Evolutionary conservation across 495 filamentous ascomycete species (phyloP).

Genomic region (Neurospora hispaniola): DNA sequence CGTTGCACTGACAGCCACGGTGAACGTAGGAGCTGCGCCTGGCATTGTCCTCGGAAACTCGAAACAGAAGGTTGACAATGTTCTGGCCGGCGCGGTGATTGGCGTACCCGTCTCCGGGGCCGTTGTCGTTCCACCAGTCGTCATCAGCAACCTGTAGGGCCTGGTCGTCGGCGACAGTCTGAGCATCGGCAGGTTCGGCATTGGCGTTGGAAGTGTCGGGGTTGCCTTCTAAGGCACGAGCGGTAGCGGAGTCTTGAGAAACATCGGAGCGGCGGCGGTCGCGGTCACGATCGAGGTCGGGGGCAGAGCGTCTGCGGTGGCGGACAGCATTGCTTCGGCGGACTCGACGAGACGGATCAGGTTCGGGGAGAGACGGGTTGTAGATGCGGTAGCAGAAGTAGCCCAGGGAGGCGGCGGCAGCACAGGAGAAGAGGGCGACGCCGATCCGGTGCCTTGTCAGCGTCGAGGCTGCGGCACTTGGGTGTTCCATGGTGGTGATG

Average conservation of each 20-base stretch:
- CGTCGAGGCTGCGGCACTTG: constrained; percentile 30
- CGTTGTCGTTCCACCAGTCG: constrained; percentile 40
- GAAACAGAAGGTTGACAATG: constrained; percentile 60
- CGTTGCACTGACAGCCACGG: constrained; percentile 86
- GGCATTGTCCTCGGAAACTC: constrained; percentile 75
- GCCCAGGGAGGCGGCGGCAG: constrained; percentile 26
- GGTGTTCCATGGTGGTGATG: constrained; percentile 23
- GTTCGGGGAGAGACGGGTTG: constrained; percentile 14
- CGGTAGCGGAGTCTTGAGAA: constrained; percentile 17
- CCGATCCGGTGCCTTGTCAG: constrained; percentile 32
- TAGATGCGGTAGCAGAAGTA: constrained; percentile 30
- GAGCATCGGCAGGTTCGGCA: constrained; percentile 39
- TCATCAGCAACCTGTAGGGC: constrained; percentile 35
- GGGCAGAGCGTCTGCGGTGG: constrained; percentile 29
- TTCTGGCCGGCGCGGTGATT: constrained; percentile 61
- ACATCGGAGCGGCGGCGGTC: constrained; percentile 14
- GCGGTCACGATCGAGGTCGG: constrained; percentile 13
- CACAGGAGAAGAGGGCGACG: constrained; percentile 26
- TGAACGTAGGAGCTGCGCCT: constrained; percentile 81
- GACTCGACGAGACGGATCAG: constrained; percentile 24
- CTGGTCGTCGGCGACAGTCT: constrained; percentile 48
- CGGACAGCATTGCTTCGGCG: constrained; percentile 52
- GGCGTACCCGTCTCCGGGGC: constrained; percentile 16
- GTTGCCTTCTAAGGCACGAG: constrained; percentile 1
- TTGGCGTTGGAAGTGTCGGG: constrained; percentile 36